Evolutionary conservation across 1,284 basidiomycete species (phyloP).

Genomic region (Pyrrhoderma noxium): DNA sequence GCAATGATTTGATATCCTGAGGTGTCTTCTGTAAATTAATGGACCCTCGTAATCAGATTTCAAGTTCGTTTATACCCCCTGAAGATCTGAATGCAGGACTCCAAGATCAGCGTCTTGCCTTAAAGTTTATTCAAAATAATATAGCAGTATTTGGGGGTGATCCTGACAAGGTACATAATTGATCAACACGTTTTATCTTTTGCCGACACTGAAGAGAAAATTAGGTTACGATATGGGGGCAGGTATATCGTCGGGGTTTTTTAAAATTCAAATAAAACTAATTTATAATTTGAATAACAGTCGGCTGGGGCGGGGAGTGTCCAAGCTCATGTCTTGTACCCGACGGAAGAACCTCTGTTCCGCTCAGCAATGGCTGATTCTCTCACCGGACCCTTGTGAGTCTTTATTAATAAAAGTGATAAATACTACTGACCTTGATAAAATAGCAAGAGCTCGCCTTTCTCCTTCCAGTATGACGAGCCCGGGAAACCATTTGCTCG

Average conservation of each 20-base stretch:
- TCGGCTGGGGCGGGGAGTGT: conserved; percentile 53
- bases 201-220: background rate
- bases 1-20: conserved; percentile 18
- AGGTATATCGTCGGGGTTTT: conserved; percentile 34
- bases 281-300: conserved; percentile 24
- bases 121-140: conserved; percentile 57
- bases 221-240: conserved; percentile 58
- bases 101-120: conserved; percentile 47
- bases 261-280: background rate
- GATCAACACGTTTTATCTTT: background rate
- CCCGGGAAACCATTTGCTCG: conserved; percentile 47
- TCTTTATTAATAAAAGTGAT: conserved; percentile 4
- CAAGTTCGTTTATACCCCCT: conserved; percentile 40
- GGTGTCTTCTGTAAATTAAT: background rate
- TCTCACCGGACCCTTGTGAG: conserved; percentile 49
- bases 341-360: conserved; percentile 36
- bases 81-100: conserved; percentile 50
- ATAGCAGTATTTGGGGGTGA: conserved; percentile 61
- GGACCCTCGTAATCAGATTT: conserved; percentile 30
- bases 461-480: conserved; percentile 44
- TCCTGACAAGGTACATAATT: conserved; percentile 38
- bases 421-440: background rate
- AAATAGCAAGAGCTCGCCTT: conserved; percentile 47
- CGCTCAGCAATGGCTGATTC: conserved; percentile 49
- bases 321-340: conserved; percentile 43